Evolutionary conservation across 495 filamentous ascomycete genomes (phyloP), one percentile per base, ranked within the genome.

Genomic region (Chaetomium tenue): DNA sequence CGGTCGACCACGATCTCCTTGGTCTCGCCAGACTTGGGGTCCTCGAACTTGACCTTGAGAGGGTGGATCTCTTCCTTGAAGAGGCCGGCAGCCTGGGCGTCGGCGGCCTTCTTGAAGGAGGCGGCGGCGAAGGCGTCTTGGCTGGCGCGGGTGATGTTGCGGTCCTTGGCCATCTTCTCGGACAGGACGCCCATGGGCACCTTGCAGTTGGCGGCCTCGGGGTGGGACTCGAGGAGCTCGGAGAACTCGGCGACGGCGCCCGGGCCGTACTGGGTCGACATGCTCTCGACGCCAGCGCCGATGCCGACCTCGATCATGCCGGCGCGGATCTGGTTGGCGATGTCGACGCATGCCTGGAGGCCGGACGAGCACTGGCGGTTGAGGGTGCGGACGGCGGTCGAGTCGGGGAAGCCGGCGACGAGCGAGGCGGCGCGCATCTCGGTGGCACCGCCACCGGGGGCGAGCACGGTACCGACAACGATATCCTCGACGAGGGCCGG

Each of bases 251-350:
- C 87, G 18, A 98, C 93, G 53, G 93, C 93, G 30, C 83, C 84
- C 44, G 93, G 94, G 23, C 92, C 93, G 74, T 97, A 97, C 72
- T 98, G 90, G 61, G 81, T 82, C 74, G 86, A 89, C 94, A 98
- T 98, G 80, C 88, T 92, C 87, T 98, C 94, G n/a, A 97, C 93
- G 73, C 94, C 94, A 5, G 93, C 92, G 61, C 93, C 94, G 68
- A 98, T 88, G 68, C 94, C 94, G 64, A 98, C 77, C 55, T 98
- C 93, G 71, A 98, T 98, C 91, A 96, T 95, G 57, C 91, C 95
- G 5, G 86, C 72, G 66, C 82, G 81, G 72, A 98, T 92, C 61
- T 89, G 89, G 78, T 97, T 95, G 64, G 92, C 95, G 73, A 98
- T 89, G 71, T 98, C 93, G 47, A 91, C 89, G 68, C 89, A 88